phyloP scores from a whole-genome alignment of 2,329 filamentous ascomycete species.

The Leptodontidium sp. region DNA sequence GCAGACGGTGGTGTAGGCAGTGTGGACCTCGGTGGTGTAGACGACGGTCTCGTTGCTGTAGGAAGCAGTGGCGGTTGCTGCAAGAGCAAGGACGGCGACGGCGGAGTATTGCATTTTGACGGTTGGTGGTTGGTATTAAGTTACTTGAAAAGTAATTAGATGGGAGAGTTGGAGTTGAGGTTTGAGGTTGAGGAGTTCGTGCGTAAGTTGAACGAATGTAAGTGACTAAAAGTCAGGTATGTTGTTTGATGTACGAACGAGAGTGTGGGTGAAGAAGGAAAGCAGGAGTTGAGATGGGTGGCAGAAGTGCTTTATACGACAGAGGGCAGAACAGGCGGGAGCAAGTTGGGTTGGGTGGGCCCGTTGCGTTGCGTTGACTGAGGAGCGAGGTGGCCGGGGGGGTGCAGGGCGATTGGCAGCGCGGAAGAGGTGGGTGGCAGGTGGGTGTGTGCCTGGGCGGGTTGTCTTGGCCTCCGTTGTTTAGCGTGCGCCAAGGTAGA shows the following conservation, averaged over 20 bases:
- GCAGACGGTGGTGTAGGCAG: slow-evolving; percentile 60
- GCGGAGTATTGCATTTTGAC: slow-evolving; percentile 51
- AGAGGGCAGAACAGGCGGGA: slow-evolving; percentile 13
- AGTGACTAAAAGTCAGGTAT: slow-evolving; percentile 44
- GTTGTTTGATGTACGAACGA: slow-evolving; percentile 27
- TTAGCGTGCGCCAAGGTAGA: slow-evolving; percentile 3
- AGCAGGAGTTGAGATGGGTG: slow-evolving; percentile 25
- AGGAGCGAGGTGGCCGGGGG: too few relatives aligned
- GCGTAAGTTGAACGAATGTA: slow-evolving; percentile 45
- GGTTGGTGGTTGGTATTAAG: slow-evolving; percentile 39
- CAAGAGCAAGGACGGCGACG: slow-evolving; percentile 47
- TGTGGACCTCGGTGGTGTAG: slow-evolving; percentile 60
- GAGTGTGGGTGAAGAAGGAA: slow-evolving; percentile 39
- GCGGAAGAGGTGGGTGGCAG: background rate
- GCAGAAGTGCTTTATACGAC: slow-evolving; percentile 34
- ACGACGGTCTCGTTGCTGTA: slow-evolving; percentile 48
- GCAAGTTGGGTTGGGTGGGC: background rate
- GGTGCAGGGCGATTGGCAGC: background rate
- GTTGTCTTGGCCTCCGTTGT: slow-evolving; percentile 13
- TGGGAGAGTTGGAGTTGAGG: slow-evolving; percentile 31
- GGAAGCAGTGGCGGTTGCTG: slow-evolving; percentile 42
- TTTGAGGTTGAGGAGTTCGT: slow-evolving; percentile 33
- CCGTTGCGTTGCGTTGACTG: too few relatives aligned
- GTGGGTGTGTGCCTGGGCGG: background rate
- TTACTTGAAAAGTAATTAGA: slow-evolving; percentile 38